These are phyloP conservation scores for Chalciporus pseudorubinellus DNA, from an alignment of 768 basidiomycete genomes.

Conservation along the genomic window DNA sequence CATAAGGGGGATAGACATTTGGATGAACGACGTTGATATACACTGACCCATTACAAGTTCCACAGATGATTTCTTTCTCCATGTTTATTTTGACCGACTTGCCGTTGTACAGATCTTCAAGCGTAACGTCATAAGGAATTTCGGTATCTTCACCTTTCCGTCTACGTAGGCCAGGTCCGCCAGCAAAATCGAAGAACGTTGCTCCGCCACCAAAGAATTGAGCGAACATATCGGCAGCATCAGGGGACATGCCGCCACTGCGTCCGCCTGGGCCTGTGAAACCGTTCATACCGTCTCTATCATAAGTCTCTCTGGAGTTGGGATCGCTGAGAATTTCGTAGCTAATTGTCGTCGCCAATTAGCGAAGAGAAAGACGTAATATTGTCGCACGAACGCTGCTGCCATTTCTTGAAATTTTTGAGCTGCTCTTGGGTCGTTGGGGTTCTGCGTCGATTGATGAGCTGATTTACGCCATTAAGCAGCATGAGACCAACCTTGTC, in stretches of 20 bases:
- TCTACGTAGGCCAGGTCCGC: constrained; percentile 44
- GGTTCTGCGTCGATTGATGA: constrained; percentile 53
- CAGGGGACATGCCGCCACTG: constrained; percentile 42
- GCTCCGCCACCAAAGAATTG: constrained; percentile 62
- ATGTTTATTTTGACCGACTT: constrained; percentile 86
- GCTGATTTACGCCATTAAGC: not conserved
- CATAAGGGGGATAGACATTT: too few species aligned
- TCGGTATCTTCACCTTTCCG: constrained; percentile 70
- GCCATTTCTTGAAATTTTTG: constrained; percentile 87
- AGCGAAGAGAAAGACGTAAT: constrained; percentile 4
- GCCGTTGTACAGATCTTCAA: constrained; percentile 93
- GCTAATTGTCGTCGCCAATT: constrained; percentile 36
- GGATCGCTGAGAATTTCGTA: constrained; percentile 82
- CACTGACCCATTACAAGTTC: constrained; percentile 72
- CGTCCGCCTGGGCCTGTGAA: constrained; percentile 49
- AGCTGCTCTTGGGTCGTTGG: constrained; percentile 80
- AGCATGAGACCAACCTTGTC: constrained; percentile 54
- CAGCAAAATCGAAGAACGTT: constrained; percentile 68
- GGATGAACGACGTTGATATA: constrained; percentile 4
- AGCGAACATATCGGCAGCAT: constrained; percentile 68
- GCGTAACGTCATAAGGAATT: constrained; percentile 78
- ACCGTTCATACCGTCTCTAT: constrained; percentile 69
- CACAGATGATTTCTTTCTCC: constrained; percentile 82
- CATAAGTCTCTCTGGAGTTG: constrained; percentile 67
- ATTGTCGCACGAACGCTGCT: constrained; percentile 62